Evolutionary conservation across 2,329 filamentous ascomycete species (phyloP).

Genomic region (Exophiala sp.): DNA sequence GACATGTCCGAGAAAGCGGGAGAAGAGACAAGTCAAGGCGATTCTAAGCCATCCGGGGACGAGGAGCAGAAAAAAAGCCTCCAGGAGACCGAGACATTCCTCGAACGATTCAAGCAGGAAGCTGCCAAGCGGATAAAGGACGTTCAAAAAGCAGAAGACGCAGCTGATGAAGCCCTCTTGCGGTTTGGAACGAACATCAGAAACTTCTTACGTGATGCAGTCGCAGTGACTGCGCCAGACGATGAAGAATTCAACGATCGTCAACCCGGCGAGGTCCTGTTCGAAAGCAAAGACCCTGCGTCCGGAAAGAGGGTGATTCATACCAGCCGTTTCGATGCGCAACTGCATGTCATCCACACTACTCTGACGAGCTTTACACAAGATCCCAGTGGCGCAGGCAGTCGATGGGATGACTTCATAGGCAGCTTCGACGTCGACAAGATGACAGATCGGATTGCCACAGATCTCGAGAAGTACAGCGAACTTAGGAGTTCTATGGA

Average conservation of each 20-base stretch:
- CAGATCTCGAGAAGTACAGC: slow-evolving; percentile 78
- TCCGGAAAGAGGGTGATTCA: slow-evolving; percentile 90
- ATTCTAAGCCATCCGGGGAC: slow-evolving; percentile 21
- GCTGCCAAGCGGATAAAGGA: slow-evolving; percentile 82
- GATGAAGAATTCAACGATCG: slow-evolving; percentile 31
- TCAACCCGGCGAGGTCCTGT: slow-evolving; percentile 64
- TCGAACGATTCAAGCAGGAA: slow-evolving; percentile 71
- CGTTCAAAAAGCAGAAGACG: slow-evolving; percentile 87
- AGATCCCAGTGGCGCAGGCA: slow-evolving; percentile 58
- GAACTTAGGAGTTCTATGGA: slow-evolving; percentile 90
- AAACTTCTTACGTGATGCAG: slow-evolving; percentile 85
- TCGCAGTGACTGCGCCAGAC: slow-evolving; percentile 75
- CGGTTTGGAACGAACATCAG: slow-evolving; percentile 87
- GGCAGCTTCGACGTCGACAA: slow-evolving; percentile 72
- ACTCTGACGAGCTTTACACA: slow-evolving; percentile 75
- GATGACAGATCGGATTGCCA: slow-evolving; percentile 79
- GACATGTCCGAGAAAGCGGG: slow-evolving; percentile 32
- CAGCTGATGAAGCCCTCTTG: slow-evolving; percentile 89
- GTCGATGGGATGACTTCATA: slow-evolving; percentile 68
- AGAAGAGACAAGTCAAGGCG: slow-evolving; percentile 30
- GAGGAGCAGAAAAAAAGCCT: slow-evolving; percentile 33
- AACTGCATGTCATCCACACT: slow-evolving; percentile 92
- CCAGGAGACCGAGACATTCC: slow-evolving; percentile 59
- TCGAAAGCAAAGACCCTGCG: slow-evolving; percentile 86
- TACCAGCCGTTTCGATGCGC: slow-evolving; percentile 88